Conservation (phyloP, 2,329 filamentous ascomycete species). For the Botrytis squamosa region DNA sequence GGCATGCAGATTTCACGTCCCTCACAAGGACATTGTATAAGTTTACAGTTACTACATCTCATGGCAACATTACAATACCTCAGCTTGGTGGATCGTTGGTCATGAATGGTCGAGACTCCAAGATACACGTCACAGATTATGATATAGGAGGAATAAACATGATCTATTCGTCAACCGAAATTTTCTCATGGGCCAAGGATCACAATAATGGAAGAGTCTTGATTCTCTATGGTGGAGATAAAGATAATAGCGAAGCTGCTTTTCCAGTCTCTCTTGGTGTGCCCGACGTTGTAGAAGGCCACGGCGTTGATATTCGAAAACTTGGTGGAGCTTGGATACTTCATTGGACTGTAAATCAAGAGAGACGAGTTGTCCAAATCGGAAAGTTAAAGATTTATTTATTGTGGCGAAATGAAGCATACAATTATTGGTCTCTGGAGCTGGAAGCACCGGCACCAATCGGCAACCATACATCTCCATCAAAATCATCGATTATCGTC, state of each 20-base stretch:
- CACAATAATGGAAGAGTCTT: conserved; percentile 51
- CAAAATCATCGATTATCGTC: conserved; percentile 48
- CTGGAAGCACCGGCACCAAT: conserved; percentile 10
- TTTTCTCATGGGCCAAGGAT: conserved; percentile 65
- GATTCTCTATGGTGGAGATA: conserved; percentile 59
- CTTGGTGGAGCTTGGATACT: conserved; percentile 42
- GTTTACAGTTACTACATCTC: conserved; percentile 54
- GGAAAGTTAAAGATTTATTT: conserved; percentile 30
- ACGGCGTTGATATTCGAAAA: not conserved
- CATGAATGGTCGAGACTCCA: conserved; percentile 61
- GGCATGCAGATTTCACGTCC: conserved; percentile 58
- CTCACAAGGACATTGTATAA: conserved; percentile 18
- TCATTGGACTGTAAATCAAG: conserved; percentile 52
- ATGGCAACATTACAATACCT: conserved; percentile 55
- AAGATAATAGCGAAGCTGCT: conserved; percentile 59
- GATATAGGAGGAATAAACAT: conserved; percentile 54
- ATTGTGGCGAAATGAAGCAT: conserved; percentile 60
- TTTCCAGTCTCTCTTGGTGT: conserved; percentile 8
- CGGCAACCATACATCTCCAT: conserved; percentile 18
- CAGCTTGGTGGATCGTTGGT: conserved; percentile 55
- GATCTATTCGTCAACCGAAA: conserved; percentile 65
- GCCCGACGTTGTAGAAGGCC: conserved; percentile 8
- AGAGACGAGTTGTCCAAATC: conserved; percentile 49
- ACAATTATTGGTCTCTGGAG: conserved; percentile 59
- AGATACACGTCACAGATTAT: conserved; percentile 65